Conservation (phyloP, 1,284 basidiomycete species). For the Porphyrellus sp. region DNA sequence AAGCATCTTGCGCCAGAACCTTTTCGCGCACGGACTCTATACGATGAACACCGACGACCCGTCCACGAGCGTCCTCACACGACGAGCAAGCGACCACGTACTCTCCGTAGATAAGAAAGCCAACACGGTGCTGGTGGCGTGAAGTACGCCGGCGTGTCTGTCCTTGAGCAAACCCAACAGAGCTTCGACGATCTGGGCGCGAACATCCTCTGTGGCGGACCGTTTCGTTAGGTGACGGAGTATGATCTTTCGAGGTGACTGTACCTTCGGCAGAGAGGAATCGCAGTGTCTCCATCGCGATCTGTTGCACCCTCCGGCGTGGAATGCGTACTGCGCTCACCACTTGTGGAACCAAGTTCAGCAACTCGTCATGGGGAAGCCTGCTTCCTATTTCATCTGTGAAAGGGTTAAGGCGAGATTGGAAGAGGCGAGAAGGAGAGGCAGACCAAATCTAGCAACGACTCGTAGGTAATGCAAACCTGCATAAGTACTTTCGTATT, state of each 20-base stretch:
- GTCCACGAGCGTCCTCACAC: neutral
- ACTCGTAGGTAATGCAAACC: constrained; percentile 26
- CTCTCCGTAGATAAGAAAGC: constrained; percentile 13
- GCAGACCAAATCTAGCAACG: constrained; percentile 21
- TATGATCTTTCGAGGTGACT: neutral
- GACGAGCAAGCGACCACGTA: constrained; percentile 8
- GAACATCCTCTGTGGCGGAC: constrained; percentile 9
- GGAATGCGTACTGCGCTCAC: constrained; percentile 20
- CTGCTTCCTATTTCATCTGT: constrained; percentile 8
- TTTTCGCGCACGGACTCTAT: constrained; percentile 20
- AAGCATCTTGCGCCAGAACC: constrained; percentile 12
- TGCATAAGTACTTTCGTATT: constrained; percentile 15
- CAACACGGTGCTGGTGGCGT: constrained; percentile 16
- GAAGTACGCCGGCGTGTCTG: constrained; percentile 18
- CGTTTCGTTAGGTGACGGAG: neutral
- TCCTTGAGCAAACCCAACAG: constrained; percentile 21
- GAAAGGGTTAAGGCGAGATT: neutral
- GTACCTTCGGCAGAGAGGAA: constrained; percentile 20
- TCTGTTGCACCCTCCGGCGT: constrained; percentile 17
- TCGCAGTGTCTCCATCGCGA: constrained; percentile 13
- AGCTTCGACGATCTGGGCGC: constrained; percentile 7
- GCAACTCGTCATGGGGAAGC: neutral
- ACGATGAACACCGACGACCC: neutral
- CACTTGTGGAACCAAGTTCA: constrained; percentile 14
- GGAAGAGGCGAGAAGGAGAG: neutral